Evolutionary conservation across 2,329 filamentous ascomycete genomes (phyloP), one percentile per base, ranked within the genome.

Genomic region (Lojkania enalia): DNA sequence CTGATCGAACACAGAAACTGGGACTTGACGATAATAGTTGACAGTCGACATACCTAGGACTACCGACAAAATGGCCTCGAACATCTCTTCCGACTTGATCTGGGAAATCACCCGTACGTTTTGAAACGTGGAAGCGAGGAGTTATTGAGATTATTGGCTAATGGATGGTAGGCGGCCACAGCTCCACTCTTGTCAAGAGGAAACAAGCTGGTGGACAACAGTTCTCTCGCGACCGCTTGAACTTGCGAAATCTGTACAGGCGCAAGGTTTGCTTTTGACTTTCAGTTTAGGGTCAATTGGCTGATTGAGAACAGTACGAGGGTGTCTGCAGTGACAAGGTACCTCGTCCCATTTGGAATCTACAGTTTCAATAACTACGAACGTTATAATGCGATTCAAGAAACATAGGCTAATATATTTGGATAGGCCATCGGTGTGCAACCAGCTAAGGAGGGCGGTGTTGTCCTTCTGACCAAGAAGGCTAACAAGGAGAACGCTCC

Each of bases 271-370:
- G 71, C 15, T 33, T 32, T 18, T 18, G n/a, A 14, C 36, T 31
- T 16, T 13, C 9, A 11, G 35, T 29, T 4, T 19, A 23, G 19
- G 4, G 44, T 45, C 38, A 49, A 48, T 53, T 49, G 16, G 42
- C 65, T 69, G 60, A 68, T 44, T 36, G 32, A 30, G 39, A 31
- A 25, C 71, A 95, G 89, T 83, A 96, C 76, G 88, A 88, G 67
- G 94, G 94, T 70, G 95, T 90, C 76, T 84, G 89, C 76, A 96
- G 95, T 81, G 83, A 86, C 74, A 94, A 96, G 88, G 90, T 94
- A 87, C 65, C 55, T 29, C 29, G 20, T 44, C 39, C 38, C 39
- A 45, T 9, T n/a, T n/a, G n/a, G n/a, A n/a, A n/a, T n/a, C n/a
- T n/a, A n/a, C n/a, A n/a, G n/a, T n/a, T n/a, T 27, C 23, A n/a